These are phyloP conservation scores for Forsythia viridissima DNA, from an alignment of 257 asterid genomes.

Conservation along the genomic window DNA sequence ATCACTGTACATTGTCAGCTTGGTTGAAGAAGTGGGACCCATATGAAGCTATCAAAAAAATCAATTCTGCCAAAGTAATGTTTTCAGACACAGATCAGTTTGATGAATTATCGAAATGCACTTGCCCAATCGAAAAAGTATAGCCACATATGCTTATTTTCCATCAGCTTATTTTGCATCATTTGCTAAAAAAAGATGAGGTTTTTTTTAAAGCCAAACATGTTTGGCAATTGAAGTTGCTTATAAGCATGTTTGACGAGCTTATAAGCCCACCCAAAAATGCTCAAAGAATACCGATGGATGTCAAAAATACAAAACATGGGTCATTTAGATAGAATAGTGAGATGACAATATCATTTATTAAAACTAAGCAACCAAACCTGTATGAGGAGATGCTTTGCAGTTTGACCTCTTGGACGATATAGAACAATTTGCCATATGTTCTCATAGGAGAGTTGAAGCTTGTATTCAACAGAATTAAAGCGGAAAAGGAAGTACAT, in stretches of 20 bases:
- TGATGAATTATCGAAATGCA: not conserved
- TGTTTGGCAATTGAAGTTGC: not conserved
- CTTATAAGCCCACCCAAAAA: not conserved
- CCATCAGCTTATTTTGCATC: too few relatives aligned
- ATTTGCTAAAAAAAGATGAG: too few relatives aligned
- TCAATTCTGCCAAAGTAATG: too few relatives aligned
- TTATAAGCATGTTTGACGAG: not conserved
- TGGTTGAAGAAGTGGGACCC: too few relatives aligned
- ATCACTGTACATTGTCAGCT: too few relatives aligned
- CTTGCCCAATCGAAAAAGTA: not conserved
- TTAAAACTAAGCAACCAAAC: constrained; percentile 29
- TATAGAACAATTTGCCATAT: constrained; percentile 72
- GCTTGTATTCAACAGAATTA: constrained; percentile 47
- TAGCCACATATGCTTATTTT: not conserved
- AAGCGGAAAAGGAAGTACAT: constrained; percentile 40
- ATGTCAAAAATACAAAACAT: not conserved
- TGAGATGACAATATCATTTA: not conserved
- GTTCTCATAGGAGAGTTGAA: constrained; percentile 69
- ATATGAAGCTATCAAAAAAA: too few relatives aligned
- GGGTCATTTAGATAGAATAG: not conserved
- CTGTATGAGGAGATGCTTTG: constrained; percentile 67
- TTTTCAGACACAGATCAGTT: too few relatives aligned
- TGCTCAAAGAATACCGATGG: not conserved
- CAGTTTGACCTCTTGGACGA: constrained; percentile 26
- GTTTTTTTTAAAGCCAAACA: not conserved